Evolutionary conservation across 768 basidiomycete genomes (phyloP), one percentile per base, ranked within the genome.

Genomic region (Agrocybe chaxingu): DNA sequence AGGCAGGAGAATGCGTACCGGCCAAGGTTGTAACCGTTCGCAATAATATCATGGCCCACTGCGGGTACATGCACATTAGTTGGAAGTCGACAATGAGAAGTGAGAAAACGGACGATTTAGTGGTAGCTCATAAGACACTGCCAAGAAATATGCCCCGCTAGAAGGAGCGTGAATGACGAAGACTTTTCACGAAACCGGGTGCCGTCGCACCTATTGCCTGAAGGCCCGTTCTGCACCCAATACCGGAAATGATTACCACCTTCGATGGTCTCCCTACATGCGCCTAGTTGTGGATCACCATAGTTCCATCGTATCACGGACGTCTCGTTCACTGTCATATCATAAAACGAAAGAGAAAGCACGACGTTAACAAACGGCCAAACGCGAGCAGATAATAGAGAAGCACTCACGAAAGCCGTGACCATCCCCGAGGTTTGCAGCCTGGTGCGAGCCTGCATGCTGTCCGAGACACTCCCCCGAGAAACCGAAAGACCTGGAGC

Each of bases 221-320:
- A 29, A 9, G 69, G 53, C 0, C 91, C 92, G 51, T 89, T 77
- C 69, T 95, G 93, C 4, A 75, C 66, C 92, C 92, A 95, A 65
- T 93, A 95, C 36, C 93, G 80, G 62, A 93, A 81, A 62, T 97
- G 93, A 61, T 89, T 79, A 5, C 94, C 94, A 1, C 93, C 93
- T 57, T 89, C 62, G 37, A 95, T 77, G 2, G 90, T 89, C 67
- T 97, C 93, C 57, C 79, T 70, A 67, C 94, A 96, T 1, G 92
- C 80, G 0, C 94, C 94, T n/a, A 94, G 66, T 45, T 82, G 71
- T 0, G 84, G 79, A 58, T 96, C 83, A 7, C 82, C 83, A 64
- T 90, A 98, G 62, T 93, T 80, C 79, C 82, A 93, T 33, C 94
- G 78, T 19, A 95, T 82, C n/a, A 86, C 87, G 7, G 83, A 82